These are phyloP conservation scores for Citrus medica DNA, from an alignment of 345 rosid species.

Conservation along the genomic window DNA sequence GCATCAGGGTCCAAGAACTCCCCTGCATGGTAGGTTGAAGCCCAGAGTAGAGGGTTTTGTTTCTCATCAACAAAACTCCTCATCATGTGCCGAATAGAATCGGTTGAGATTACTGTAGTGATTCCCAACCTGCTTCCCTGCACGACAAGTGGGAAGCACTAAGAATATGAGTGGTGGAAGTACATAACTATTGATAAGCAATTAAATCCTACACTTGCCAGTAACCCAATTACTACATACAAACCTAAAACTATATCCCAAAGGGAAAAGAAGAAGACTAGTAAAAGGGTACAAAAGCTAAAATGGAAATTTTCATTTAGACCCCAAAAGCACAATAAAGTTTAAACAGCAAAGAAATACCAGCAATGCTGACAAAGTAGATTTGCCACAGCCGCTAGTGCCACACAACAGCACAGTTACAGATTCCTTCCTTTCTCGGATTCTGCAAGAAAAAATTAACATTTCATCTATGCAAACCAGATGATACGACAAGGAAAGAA, in stretches of 20 bases:
- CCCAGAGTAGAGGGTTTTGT: constrained; percentile 91
- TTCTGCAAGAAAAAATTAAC: constrained; percentile 50
- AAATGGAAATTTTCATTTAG: background rate
- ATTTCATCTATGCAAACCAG: background rate
- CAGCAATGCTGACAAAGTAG: constrained; percentile 98
- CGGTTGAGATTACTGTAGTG: constrained; percentile 93
- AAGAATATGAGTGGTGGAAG: background rate
- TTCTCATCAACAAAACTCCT: constrained; percentile 93
- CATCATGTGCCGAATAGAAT: constrained; percentile 98
- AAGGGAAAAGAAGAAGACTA: background rate
- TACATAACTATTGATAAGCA: background rate
- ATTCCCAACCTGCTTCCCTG: constrained; percentile 85
- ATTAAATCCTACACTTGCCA: background rate
- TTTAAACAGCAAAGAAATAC: constrained; percentile 37
- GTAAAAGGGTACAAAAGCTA: background rate
- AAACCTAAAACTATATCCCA: background rate
- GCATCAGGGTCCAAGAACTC: constrained; percentile 88
- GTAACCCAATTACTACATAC: background rate
- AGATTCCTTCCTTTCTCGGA: constrained; percentile 97
- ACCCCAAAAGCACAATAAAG: constrained; percentile 6
- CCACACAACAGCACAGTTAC: constrained; percentile 96
- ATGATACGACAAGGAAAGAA: background rate
- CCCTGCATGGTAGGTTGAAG: constrained; percentile 99
- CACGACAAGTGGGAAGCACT: background rate
- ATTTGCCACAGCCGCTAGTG: constrained; percentile 99